Conservation (phyloP, 2,329 filamentous ascomycete species). For the Microsporum canis region DNA sequence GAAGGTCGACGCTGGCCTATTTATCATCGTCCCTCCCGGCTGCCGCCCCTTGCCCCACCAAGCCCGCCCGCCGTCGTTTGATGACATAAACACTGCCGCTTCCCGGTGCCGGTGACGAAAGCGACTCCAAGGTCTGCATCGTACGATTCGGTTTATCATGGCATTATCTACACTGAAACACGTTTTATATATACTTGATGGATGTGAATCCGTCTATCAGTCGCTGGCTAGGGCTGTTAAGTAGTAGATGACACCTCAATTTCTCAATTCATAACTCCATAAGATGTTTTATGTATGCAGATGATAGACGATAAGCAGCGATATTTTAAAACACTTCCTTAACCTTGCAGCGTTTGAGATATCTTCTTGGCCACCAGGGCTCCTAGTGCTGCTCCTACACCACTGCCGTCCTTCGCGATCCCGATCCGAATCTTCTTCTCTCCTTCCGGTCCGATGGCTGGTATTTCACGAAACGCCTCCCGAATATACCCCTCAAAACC, state of each 20-base stretch:
- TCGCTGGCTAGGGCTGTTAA: no score
- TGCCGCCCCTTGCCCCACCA: background rate
- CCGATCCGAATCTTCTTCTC: slow-evolving; percentile 85
- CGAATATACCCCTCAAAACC: slow-evolving; percentile 81
- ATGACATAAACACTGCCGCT: background rate
- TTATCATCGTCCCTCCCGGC: background rate
- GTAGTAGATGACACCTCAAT: no score
- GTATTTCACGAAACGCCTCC: slow-evolving; percentile 64
- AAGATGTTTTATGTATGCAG: background rate
- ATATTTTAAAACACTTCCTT: background rate
- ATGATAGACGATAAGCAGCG: background rate
- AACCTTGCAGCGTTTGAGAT: background rate
- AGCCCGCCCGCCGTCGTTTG: background rate
- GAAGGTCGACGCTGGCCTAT: background rate
- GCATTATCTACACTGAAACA: no score
- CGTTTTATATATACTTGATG: no score
- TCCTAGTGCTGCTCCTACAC: slow-evolving; percentile 90
- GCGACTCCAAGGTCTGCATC: no score
- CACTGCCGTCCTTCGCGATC: slow-evolving; percentile 92
- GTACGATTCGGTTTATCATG: no score
- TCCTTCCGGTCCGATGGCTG: slow-evolving; percentile 64
- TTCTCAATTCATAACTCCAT: no score
- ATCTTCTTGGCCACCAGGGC: slow-evolving; percentile 69
- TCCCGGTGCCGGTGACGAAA: background rate
- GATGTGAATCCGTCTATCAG: no score